A percentile compares a stretch with the other conserved stretches of the same genome.
These are phyloP conservation scores for Dactylellina parvicollis DNA, from an alignment of 2,329 filamentous ascomycete species.

Conservation along the genomic window DNA sequence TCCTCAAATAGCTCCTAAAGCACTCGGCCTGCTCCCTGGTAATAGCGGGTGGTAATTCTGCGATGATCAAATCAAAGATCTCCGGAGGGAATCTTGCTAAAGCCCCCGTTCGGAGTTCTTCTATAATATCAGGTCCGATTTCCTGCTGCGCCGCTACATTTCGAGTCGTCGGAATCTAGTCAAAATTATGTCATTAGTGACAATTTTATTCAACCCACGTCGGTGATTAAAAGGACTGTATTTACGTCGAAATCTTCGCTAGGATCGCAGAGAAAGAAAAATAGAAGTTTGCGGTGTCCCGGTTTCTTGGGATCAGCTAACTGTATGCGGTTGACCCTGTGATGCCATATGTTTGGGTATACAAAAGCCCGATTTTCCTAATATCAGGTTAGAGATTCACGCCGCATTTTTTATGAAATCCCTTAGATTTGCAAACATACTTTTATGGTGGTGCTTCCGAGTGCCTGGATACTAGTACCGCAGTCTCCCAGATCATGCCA, in stretches of 20 bases:
- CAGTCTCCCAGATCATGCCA: neutral
- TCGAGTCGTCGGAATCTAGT: no score
- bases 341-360: conserved; percentile 31
- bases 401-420: neutral
- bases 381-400: neutral
- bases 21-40: no score
- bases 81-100: no score
- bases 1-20: no score
- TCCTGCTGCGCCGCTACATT: no score
- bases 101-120: no score
- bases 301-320: conserved; percentile 18
- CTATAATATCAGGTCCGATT: no score
- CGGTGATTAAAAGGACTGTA: no score
- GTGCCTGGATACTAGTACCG: neutral
- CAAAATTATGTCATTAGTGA: neutral
- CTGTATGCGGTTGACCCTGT: conserved; percentile 31
- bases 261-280: conserved; percentile 57
- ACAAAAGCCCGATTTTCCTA: conserved; percentile 15
- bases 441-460: conserved; percentile 10
- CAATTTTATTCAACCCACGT: no score
- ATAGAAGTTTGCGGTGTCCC: conserved; percentile 29
- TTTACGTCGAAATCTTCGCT: neutral
- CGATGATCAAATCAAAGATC: neutral
- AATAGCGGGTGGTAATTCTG: no score
- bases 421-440: no score